Evolutionary conservation across 805 yeast genomes (phyloP).

Genomic region (Schizosaccharomyces octosporus): DNA sequence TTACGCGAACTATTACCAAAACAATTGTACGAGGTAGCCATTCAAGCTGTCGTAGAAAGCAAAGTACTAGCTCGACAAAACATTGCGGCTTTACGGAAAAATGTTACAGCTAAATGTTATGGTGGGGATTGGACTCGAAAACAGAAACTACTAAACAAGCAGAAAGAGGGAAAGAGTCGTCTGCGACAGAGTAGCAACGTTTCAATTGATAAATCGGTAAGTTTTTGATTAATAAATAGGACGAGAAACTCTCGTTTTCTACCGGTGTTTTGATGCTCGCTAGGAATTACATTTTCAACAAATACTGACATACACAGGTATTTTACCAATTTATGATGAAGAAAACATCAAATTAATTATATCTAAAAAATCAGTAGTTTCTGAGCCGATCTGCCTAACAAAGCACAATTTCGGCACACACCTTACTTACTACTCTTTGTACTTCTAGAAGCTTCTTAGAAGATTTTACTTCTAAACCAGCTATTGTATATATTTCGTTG

Average conservation of each 20-base stretch:
- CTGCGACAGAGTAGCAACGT: conserved; percentile 63
- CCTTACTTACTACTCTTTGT: not conserved
- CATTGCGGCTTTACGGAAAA: conserved; percentile 77
- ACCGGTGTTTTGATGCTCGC: not conserved
- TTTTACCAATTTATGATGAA: conserved; percentile 10
- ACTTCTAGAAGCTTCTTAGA: not conserved
- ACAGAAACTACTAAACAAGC: conserved; percentile 64
- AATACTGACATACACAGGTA: conserved; percentile 4
- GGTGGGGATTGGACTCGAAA: conserved; percentile 82
- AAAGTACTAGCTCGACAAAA: conserved; percentile 78
- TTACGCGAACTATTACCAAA: conserved; percentile 57
- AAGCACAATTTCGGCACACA: not conserved
- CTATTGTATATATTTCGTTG: no score
- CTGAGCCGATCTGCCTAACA: not conserved
- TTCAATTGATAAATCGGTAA: conserved; percentile 18
- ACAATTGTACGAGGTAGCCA: conserved; percentile 76
- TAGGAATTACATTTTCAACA: not conserved
- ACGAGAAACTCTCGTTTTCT: not conserved
- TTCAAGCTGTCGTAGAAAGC: conserved; percentile 66
- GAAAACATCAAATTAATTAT: not conserved
- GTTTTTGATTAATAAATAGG: not conserved
- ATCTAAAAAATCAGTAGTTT: not conserved
- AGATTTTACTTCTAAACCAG: not conserved
- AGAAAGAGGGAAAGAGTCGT: conserved; percentile 78
- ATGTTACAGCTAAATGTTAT: conserved; percentile 78